Evolutionary conservation across 1,139 yeast genomes (phyloP).

Genomic region (Hansenula sp.): DNA sequence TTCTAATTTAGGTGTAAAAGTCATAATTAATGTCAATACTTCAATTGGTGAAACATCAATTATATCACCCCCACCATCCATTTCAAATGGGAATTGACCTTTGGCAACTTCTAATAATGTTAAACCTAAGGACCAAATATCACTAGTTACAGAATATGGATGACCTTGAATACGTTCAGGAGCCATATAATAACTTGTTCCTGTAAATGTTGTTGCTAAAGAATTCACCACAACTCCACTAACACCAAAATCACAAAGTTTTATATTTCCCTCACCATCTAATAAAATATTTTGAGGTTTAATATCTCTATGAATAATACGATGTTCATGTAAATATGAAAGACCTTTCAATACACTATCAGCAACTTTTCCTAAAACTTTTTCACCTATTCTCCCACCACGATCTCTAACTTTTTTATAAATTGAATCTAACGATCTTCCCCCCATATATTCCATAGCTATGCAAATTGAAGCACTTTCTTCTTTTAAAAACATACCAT

Average conservation of each 20-base stretch:
- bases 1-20: conserved; percentile 71
- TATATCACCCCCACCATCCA: conserved; percentile 20
- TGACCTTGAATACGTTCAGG: conserved; percentile 96
- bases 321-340: conserved; percentile 81
- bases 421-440: conserved; percentile 85
- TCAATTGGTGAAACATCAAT: conserved; percentile 71
- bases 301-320: conserved; percentile 88
- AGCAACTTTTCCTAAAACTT: conserved; percentile 86
- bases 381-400: conserved; percentile 88
- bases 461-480: conserved; percentile 76
- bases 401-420: conserved; percentile 60
- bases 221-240: conserved; percentile 96
- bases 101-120: conserved; percentile 90
- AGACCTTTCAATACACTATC: conserved; percentile 80
- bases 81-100: conserved; percentile 73
- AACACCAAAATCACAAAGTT: conserved; percentile 97
- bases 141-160: conserved; percentile 91
- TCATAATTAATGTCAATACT: conserved; percentile 72
- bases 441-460: conserved; percentile 98
- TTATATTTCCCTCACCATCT: conserved; percentile 74
- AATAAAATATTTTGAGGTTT: conserved; percentile 89
- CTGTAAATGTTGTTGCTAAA: conserved; percentile 92
- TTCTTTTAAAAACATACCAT: conserved; percentile 84
- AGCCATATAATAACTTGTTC: conserved; percentile 97
- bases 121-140: conserved; percentile 93